These are phyloP conservation scores for Ananas comosus DNA, from an alignment of 176 grass and related monocot species.

Conservation along the genomic window DNA sequence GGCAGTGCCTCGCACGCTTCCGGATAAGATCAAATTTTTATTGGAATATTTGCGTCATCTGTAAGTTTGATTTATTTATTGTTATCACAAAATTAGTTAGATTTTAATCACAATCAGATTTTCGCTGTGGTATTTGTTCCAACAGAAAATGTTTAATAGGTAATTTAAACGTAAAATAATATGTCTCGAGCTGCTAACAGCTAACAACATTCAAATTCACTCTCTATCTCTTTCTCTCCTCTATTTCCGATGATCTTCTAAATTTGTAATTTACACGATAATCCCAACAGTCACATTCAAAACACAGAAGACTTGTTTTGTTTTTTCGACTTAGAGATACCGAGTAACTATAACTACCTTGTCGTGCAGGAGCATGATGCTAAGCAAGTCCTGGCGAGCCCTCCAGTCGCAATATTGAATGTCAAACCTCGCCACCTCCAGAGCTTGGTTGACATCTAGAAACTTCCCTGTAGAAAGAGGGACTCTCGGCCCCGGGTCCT, in stretches of 20 bases:
- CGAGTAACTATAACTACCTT: constrained; percentile 32
- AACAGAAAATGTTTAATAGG: background rate
- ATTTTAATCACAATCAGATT: too few relatives aligned
- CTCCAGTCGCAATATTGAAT: constrained; percentile 98
- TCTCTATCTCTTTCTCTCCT: background rate
- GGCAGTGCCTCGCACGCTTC: too few relatives aligned
- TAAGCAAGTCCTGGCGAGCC: constrained; percentile 76
- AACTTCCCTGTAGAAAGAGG: constrained; percentile 54
- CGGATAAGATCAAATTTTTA: too few relatives aligned
- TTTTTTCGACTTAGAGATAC: too few relatives aligned
- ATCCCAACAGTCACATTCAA: too few relatives aligned
- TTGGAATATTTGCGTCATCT: too few relatives aligned
- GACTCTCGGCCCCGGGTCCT: constrained; percentile 73
- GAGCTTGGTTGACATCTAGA: constrained; percentile 75
- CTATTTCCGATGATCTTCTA: too few relatives aligned
- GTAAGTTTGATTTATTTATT: too few relatives aligned
- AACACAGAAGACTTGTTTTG: too few relatives aligned
- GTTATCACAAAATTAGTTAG: too few relatives aligned
- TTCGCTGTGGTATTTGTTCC: too few relatives aligned
- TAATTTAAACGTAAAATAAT: background rate
- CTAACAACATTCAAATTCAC: background rate
- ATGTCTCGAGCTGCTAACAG: background rate
- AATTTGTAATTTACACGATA: too few relatives aligned
- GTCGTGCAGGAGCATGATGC: constrained; percentile 87
- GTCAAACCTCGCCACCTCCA: constrained; percentile 85